Base-by-base conservation (phyloP, 2,329 filamentous ascomycete species). In the Calonectria henricotiae region DNA sequence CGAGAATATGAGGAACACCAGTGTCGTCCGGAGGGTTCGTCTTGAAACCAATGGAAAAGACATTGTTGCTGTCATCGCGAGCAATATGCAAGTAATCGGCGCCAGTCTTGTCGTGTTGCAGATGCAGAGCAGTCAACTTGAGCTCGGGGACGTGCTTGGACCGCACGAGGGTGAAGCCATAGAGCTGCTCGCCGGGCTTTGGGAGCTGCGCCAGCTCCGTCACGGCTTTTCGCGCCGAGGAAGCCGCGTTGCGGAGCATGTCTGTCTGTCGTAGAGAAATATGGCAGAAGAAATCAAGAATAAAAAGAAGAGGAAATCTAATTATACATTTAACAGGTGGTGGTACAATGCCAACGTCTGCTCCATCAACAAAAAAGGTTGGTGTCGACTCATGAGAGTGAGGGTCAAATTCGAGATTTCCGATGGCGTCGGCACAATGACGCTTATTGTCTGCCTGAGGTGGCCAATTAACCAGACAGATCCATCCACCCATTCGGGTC, bases 31-130 rank as follows among this genome's bases (percentile, higher is more conserved):
- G 95, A 20, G 96, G 96, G 81, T 98, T 98, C 27, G 96, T 99
- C 89, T 98, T 98, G 90, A 99, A 99, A 63, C 95, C 96, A 79
- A 99, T 97, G 43, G 95, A 97, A 84, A 99, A 99, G 80, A 98
- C 96, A 93, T 99, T 99, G 86, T 99, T 99, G 86, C 92, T 93
- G 80, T 99, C 96, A 68, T 98, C 95, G 76, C 96, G 89, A 17
- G 95, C 96, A 77, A 99, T 93, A 84, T 99, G 96, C 55, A 99
- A 88, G 80, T 98, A 98, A 76, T 99, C 94, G 73, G 96, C 96
- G 70, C 95, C 94, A 0, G 96, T 99, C 86, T 95, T 95, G 85
- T 98, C 94, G 81, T 99, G 96, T 79, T 94, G 92, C 73, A 99
- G 89, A 73, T 97, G 94, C 64, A 98, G 84, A 5, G 96, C 96